phyloP scores from a whole-genome alignment of 805 yeast species.

The Yamadazyma philogaea region DNA sequence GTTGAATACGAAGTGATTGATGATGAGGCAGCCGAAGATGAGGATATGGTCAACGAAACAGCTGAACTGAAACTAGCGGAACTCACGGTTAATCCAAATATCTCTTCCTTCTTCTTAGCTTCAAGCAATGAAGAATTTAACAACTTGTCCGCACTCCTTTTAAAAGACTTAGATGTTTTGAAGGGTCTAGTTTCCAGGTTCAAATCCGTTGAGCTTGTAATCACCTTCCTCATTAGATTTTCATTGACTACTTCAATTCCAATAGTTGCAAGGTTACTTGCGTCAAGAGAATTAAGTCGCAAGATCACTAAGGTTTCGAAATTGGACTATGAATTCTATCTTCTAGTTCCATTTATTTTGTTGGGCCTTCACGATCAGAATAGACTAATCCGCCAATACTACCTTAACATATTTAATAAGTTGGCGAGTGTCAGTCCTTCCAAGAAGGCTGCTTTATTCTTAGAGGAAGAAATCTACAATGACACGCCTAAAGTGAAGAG shows the following conservation, averaged over 20 bases:
- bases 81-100: slow-evolving; percentile 15
- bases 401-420: slow-evolving; percentile 4
- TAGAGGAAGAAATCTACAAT: slow-evolving; percentile 61
- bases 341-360: slow-evolving; percentile 57
- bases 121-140: slow-evolving; percentile 38
- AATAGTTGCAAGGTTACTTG: slow-evolving; percentile 48
- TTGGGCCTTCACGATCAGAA: slow-evolving; percentile 52
- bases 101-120: slow-evolving; percentile 20
- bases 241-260: slow-evolving; percentile 60
- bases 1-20: slow-evolving; percentile 30
- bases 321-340: slow-evolving; percentile 39
- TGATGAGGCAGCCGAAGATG: slow-evolving; percentile 18
- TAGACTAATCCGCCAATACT: slow-evolving; percentile 44
- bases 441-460: slow-evolving; percentile 36
- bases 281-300: slow-evolving; percentile 42
- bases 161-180: slow-evolving; percentile 8
- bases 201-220: slow-evolving; percentile 34
- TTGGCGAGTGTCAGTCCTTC: slow-evolving; percentile 17
- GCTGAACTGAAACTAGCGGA: slow-evolving; percentile 9
- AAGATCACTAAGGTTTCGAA: slow-evolving; percentile 28
- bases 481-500: slow-evolving; percentile 40
- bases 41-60: slow-evolving; percentile 15
- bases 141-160: slow-evolving; percentile 2
- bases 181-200: slow-evolving; percentile 7
- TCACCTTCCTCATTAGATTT: slow-evolving; percentile 60